Evolutionary conservation across 2,329 filamentous ascomycete species (phyloP).

Genomic region (Microdochium trichocladiopsis): DNA sequence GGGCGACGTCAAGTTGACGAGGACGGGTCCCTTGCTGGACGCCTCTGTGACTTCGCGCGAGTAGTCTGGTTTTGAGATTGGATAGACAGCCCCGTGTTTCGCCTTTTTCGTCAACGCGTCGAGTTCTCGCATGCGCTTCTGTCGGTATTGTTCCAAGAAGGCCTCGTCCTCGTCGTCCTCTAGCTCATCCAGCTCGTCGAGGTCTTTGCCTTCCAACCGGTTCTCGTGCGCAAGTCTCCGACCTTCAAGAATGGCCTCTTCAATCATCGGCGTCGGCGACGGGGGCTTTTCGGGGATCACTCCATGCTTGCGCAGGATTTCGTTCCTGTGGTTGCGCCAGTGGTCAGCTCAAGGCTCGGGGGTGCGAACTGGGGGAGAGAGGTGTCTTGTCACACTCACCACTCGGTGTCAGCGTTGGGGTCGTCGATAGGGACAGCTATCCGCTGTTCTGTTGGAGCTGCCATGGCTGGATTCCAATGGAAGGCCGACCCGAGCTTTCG

Average conservation of each 20-base stretch:
- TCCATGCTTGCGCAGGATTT: constrained; percentile 93
- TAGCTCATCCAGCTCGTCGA: constrained; percentile 87
- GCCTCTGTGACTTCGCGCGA: constrained; percentile 85
- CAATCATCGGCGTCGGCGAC: constrained; percentile 90
- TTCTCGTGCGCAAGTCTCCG: constrained; percentile 83
- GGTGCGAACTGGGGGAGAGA: neutral
- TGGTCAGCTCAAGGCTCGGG: neutral
- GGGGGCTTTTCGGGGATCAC: constrained; percentile 97
- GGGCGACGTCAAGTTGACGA: constrained; percentile 78
- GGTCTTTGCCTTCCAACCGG: constrained; percentile 83
- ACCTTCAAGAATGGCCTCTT: constrained; percentile 86
- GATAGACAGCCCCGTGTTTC: constrained; percentile 85
- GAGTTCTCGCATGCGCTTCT: constrained; percentile 82
- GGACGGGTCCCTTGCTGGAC: constrained; percentile 59
- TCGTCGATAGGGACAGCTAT: constrained; percentile 84
- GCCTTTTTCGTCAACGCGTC: constrained; percentile 67
- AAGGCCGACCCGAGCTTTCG: too few species aligned
- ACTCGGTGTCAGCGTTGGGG: constrained; percentile 97
- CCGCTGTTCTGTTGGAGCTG: constrained; percentile 54
- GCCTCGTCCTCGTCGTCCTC: constrained; percentile 94
- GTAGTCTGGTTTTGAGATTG: constrained; percentile 91
- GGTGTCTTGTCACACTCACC: constrained; percentile 51
- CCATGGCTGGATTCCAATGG: constrained; percentile 42
- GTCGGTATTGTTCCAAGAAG: constrained; percentile 81
- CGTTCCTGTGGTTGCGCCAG: constrained; percentile 61